phyloP scores from a whole-genome alignment of 345 rosid species.

The Linum tenue region DNA sequence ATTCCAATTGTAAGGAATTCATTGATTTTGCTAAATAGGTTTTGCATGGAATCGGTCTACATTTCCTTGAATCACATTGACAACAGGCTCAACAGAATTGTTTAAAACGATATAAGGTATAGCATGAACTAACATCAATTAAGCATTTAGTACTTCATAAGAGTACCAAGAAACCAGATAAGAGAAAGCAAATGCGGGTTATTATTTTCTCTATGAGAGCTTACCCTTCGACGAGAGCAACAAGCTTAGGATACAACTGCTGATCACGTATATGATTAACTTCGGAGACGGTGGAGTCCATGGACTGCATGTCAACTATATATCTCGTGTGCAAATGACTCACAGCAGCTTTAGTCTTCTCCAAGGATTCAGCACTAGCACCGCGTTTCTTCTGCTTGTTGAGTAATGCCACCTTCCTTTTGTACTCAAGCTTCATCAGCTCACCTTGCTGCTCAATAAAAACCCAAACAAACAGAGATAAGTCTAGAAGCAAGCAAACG shows the following conservation, averaged over 20 bases:
- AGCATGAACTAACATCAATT: too few species aligned
- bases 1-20: too few species aligned
- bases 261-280: conserved; percentile 79
- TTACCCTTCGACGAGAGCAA: conserved; percentile 67
- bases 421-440: conserved; percentile 91
- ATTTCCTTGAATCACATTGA: too few species aligned
- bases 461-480: background rate
- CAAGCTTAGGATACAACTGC: conserved; percentile 79
- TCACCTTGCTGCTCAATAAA: conserved; percentile 62
- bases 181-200: background rate
- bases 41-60: too few species aligned
- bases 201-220: conserved; percentile 9
- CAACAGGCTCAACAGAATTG: too few species aligned
- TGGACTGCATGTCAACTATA: conserved; percentile 95
- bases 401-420: conserved; percentile 59
- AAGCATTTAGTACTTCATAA: background rate
- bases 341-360: conserved; percentile 89
- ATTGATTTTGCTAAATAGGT: too few species aligned
- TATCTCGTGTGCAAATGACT: conserved; percentile 87
- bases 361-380: conserved; percentile 62
- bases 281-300: conserved; percentile 92
- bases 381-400: conserved; percentile 76
- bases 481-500: background rate
- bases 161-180: background rate
- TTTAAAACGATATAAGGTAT: background rate